Percentiles rank a stretch among this genome's conserved stretches.
These are phyloP conservation scores for Aegilops speltoides DNA, from an alignment of 176 grass and related monocot species.

Conservation along the genomic window DNA sequence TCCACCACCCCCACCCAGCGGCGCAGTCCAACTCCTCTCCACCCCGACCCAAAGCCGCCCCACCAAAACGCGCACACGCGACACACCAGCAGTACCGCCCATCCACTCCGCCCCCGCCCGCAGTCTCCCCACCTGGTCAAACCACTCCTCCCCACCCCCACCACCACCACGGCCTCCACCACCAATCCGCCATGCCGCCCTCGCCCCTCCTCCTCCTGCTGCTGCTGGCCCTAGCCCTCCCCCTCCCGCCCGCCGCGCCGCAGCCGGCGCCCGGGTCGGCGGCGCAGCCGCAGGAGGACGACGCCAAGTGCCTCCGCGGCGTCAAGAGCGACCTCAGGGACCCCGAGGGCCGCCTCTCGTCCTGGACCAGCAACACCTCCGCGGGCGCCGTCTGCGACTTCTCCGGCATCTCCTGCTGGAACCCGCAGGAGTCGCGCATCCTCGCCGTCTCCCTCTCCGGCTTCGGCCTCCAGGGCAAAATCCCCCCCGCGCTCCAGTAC, in stretches of 20 bases:
- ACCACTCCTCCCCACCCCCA: not conserved
- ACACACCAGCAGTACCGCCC: slow-evolving; percentile 9
- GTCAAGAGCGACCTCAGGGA: slow-evolving; percentile 33
- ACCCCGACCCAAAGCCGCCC: not conserved
- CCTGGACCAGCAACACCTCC: slow-evolving; percentile 53
- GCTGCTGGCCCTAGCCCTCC: not conserved
- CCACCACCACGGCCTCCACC: not conserved
- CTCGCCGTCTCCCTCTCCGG: slow-evolving; percentile 52
- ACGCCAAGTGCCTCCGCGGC: slow-evolving; percentile 56
- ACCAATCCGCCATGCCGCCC: slow-evolving; percentile 38
- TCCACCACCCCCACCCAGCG: not conserved
- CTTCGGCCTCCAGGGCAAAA: slow-evolving; percentile 50
- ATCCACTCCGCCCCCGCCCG: slow-evolving; percentile 14
- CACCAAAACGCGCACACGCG: slow-evolving; percentile 19
- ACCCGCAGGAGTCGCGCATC: slow-evolving; percentile 82
- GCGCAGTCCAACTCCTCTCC: not conserved
- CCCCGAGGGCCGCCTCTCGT: slow-evolving; percentile 4
- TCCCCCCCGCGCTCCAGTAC: slow-evolving; percentile 71
- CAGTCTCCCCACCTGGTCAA: slow-evolving; percentile 27
- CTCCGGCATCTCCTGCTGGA: slow-evolving; percentile 75
- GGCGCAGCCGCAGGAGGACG: slow-evolving; percentile 56
- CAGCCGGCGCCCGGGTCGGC: slow-evolving; percentile 10
- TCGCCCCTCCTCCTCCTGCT: not conserved
- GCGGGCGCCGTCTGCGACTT: slow-evolving; percentile 51
- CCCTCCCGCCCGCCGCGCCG: slow-evolving; percentile 10